Evolutionary conservation across 2,329 filamentous ascomycete species (phyloP), one percentile per base, ranked within the genome.

Genomic region (Aureobasidium sp.): DNA sequence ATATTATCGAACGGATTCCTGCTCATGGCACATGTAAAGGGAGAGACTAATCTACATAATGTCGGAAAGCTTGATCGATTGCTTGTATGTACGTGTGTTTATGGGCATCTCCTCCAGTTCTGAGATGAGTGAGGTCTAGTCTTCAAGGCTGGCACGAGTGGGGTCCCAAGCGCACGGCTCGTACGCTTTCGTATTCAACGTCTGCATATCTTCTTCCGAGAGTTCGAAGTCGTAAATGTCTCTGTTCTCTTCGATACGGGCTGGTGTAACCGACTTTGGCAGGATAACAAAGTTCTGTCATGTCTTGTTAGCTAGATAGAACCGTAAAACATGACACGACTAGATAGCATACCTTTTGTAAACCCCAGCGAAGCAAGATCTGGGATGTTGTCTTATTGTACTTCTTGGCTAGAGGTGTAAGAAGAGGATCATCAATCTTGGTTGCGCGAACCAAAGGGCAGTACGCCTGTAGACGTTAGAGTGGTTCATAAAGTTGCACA

Each of bases 211-310:
- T 61, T 82, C 80, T n/a, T 73, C 72, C 2, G 78, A 76, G 32
- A 87, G 73, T 70, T 83, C 79, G 66, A 87, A 87, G 67, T 86
- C 83, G 64, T 80, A 87, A 1, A 87, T 70, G 47, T 81, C 70
- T 1, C 78, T 76, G 66, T 87, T 87, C 71, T 86, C 83, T 64
- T 82, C 77, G 66, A 87, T 87, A 20, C 84, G 77, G 10, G 77
- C 76, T 2, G 80, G 80, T 0, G 82, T 86, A 20, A 83, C 83
- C 1, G 83, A 85, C 70, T 87, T 87, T 0, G 84, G 84, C 27
- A 87, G 74, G 15, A 84, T 83, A 34, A 86, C 80, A 67, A 84
- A 86, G 9, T 82, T 82, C 80, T 83, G 53, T 39, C 51, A 56
- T 56, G 17, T 44, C 52, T 56, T 29, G n/a, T 56, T 34, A 56